A percentile compares a stretch with the other conserved stretches of the same genome.
Conservation (phyloP, 1,284 basidiomycete species). For the Rhodotorula sp. region DNA sequence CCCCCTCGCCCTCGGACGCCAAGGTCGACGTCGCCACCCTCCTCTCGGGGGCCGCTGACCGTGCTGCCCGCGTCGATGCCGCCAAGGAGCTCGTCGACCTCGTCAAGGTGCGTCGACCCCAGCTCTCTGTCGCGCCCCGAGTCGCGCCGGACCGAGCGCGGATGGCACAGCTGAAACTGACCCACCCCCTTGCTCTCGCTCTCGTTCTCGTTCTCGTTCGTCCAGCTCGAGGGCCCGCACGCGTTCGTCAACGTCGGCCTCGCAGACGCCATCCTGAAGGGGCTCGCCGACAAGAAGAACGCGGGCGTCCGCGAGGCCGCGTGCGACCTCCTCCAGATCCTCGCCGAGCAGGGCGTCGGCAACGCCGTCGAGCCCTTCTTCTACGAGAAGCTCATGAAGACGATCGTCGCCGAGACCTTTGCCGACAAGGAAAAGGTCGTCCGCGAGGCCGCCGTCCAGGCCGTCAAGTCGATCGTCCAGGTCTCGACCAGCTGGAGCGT, state of each 20-base stretch:
- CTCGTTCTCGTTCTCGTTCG: neutral
- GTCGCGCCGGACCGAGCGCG: neutral
- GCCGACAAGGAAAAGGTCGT: constrained; percentile 88
- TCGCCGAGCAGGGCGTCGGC: constrained; percentile 72
- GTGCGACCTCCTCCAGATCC: constrained; percentile 63
- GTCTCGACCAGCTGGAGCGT: constrained; percentile 89
- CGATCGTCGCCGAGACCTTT: constrained; percentile 82
- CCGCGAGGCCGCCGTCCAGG: constrained; percentile 78
- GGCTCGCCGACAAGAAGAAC: constrained; percentile 59
- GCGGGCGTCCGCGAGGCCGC: constrained; percentile 78
- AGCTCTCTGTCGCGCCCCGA: no score
- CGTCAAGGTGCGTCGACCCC: constrained; percentile 50
- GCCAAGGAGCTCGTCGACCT: constrained; percentile 52
- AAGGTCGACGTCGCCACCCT: constrained; percentile 50
- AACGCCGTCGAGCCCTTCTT: constrained; percentile 88
- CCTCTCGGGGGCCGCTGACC: constrained; percentile 48
- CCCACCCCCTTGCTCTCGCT: no score
- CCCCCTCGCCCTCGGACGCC: constrained; percentile 45
- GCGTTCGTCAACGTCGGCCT: constrained; percentile 75
- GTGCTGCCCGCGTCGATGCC: constrained; percentile 45
- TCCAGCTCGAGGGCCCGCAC: constrained; percentile 46
- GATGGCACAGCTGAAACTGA: no score
- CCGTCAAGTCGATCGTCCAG: constrained; percentile 74
- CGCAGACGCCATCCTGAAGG: constrained; percentile 61
- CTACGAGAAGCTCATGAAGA: constrained; percentile 70